A percentile compares a stretch with the other conserved stretches of the same genome.
These are phyloP conservation scores for Wallacemonas collosoma DNA, from an alignment of 208 protist species.

Conservation along the genomic window DNA sequence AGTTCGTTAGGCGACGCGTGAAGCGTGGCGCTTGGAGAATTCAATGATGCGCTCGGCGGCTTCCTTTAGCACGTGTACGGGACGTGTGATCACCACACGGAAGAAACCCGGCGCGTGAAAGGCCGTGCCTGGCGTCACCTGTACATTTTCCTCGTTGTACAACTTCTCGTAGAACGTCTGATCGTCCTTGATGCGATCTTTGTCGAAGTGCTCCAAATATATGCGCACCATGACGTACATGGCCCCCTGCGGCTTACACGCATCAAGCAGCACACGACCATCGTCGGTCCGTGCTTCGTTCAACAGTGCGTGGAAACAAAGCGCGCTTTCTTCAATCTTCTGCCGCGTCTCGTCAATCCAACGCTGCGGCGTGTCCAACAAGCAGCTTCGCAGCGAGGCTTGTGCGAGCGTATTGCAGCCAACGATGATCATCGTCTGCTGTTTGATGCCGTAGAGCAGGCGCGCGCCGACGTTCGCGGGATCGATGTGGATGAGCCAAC, in stretches of 20 bases:
- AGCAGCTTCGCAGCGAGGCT: conserved; percentile 72
- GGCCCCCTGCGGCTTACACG: conserved; percentile 58
- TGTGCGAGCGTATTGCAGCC: conserved; percentile 91
- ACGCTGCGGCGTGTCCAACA: conserved; percentile 61
- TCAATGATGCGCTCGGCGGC: conserved; percentile 77
- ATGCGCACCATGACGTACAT: conserved; percentile 94
- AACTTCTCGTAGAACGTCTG: conserved; percentile 83
- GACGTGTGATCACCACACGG: conserved; percentile 81
- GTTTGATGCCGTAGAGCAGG: conserved; percentile 47
- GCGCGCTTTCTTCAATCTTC: conserved; percentile 41
- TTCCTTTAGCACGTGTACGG: conserved; percentile 66
- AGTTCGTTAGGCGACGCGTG: background rate
- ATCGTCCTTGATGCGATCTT: conserved; percentile 54
- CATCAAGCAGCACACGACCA: conserved; percentile 34
- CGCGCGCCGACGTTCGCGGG: conserved; percentile 28
- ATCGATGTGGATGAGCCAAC: conserved; percentile 88
- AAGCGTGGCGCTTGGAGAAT: conserved; percentile 66
- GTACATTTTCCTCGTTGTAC: conserved; percentile 85
- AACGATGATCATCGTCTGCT: conserved; percentile 66
- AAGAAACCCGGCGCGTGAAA: conserved; percentile 61
- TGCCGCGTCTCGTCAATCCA: conserved; percentile 54
- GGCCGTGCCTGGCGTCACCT: conserved; percentile 84
- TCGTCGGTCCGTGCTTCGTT: conserved; percentile 57
- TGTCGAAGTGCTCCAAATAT: conserved; percentile 67
- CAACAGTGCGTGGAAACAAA: conserved; percentile 31